These are phyloP conservation scores for Pseudozyma hubeiensis DNA, from an alignment of 1,284 basidiomycete species.

Conservation along the genomic window DNA sequence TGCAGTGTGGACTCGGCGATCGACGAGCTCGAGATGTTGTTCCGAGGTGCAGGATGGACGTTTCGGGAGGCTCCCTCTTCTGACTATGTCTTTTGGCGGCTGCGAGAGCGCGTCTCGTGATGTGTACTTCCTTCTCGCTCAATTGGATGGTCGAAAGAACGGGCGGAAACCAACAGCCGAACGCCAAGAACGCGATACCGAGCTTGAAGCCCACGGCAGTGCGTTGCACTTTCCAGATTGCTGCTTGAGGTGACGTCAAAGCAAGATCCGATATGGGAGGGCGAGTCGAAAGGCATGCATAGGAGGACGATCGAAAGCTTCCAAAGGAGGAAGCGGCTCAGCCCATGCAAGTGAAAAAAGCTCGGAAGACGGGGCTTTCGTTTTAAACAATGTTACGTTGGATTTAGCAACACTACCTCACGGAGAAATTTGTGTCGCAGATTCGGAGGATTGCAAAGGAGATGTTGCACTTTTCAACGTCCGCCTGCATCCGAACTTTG, in stretches of 20 bases:
- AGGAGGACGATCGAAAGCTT: conserved; percentile 10
- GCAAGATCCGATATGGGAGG: background rate
- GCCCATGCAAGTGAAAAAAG: conserved; percentile 26
- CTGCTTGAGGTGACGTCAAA: too few relatives aligned
- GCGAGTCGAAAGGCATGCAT: background rate
- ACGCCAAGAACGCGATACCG: background rate
- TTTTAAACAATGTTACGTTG: background rate
- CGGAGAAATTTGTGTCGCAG: background rate
- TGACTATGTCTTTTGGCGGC: background rate
- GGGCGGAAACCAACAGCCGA: background rate
- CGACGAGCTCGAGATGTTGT: too few relatives aligned
- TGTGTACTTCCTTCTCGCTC: background rate
- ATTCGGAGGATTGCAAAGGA: background rate
- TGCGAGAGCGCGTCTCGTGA: background rate
- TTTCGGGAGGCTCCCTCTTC: background rate
- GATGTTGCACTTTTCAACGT: conserved; percentile 36
- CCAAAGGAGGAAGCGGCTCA: background rate
- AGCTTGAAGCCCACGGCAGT: too few relatives aligned
- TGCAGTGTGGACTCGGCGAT: too few relatives aligned
- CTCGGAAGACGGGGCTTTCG: conserved; percentile 19
- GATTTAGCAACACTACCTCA: too few relatives aligned
- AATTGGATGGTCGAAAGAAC: background rate
- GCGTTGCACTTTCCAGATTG: too few relatives aligned
- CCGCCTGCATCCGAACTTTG: conserved; percentile 11
- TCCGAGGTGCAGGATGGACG: too few relatives aligned